Conservation (phyloP, 2,329 filamentous ascomycete genomes). For the Beauveria varroae region DNA sequence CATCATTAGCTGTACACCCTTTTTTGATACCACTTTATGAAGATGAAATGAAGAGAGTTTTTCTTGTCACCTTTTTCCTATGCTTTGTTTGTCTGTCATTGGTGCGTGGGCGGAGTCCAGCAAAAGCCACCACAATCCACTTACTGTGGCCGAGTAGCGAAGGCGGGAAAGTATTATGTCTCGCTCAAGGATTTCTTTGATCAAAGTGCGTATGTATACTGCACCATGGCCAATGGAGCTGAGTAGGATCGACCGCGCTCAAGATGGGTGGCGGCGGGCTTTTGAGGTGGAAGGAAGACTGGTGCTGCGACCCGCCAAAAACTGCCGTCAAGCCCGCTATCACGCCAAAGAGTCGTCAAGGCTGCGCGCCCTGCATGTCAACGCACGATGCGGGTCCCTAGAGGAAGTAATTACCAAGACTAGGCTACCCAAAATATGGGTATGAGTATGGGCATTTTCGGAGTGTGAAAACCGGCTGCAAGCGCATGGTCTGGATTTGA, state of each 20-base stretch:
- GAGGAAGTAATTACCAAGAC: too few relatives aligned
- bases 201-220: neutral
- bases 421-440: too few relatives aligned
- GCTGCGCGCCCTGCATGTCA: conserved; percentile 10
- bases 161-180: neutral
- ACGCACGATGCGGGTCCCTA: neutral
- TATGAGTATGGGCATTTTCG: too few relatives aligned
- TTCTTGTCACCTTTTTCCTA: neutral
- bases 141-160: neutral
- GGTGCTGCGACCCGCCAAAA: neutral
- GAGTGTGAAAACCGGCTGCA: too few relatives aligned
- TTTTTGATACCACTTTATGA: conserved; percentile 6
- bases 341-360: neutral
- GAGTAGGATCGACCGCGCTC: too few relatives aligned
- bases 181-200: neutral
- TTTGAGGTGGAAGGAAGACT: neutral
- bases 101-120: neutral
- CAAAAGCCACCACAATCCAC: neutral
- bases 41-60: conserved; percentile 2
- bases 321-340: neutral
- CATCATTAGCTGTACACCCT: conserved; percentile 4
- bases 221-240: too few relatives aligned
- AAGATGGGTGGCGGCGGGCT: neutral
- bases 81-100: neutral
- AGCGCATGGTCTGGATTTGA: too few relatives aligned